Evolutionary conservation across 805 yeast species (phyloP).

Genomic region (Nakazawaea pomicola): DNA sequence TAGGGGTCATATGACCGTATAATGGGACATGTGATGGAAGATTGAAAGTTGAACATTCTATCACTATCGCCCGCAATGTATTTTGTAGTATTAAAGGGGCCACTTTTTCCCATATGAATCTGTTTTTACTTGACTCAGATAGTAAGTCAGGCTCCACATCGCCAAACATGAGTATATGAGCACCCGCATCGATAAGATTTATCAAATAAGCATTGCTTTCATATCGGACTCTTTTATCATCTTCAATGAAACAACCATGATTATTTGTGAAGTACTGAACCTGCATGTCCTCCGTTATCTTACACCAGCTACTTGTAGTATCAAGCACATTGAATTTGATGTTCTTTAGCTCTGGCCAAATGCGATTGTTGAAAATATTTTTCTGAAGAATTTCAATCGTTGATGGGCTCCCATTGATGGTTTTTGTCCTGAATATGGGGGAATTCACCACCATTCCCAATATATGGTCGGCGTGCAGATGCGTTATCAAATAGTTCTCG

Average conservation of each 20-base stretch:
- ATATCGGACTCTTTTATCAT: conserved; percentile 12
- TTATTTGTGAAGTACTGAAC: conserved; percentile 36
- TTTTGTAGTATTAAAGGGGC: conserved; percentile 38
- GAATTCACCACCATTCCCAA: conserved; percentile 66
- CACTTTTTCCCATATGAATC: conserved; percentile 51
- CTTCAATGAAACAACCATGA: conserved; percentile 26
- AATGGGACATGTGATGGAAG: conserved; percentile 41
- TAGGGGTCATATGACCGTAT: conserved; percentile 81
- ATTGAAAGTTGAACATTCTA: conserved; percentile 71
- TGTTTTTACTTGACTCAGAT: conserved; percentile 34
- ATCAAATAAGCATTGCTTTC: conserved; percentile 61
- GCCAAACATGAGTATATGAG: conserved; percentile 64
- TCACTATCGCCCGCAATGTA: conserved; percentile 48
- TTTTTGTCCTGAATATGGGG: conserved; percentile 46
- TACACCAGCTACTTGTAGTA: conserved; percentile 14
- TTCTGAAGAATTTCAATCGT: conserved; percentile 48
- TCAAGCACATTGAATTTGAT: conserved; percentile 17
- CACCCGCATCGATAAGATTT: conserved; percentile 25
- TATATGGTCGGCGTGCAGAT: conserved; percentile 83
- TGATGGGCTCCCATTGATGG: conserved; percentile 46
- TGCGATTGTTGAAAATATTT: conserved; percentile 63
- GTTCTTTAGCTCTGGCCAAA: conserved; percentile 73
- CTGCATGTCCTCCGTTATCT: conserved; percentile 29
- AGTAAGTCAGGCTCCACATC: conserved; percentile 71
- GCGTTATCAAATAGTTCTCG: conserved; percentile 56